phyloP scores from a whole-genome alignment of 768 basidiomycete genomes.

The Goffeauzyma gilvescens region DNA sequence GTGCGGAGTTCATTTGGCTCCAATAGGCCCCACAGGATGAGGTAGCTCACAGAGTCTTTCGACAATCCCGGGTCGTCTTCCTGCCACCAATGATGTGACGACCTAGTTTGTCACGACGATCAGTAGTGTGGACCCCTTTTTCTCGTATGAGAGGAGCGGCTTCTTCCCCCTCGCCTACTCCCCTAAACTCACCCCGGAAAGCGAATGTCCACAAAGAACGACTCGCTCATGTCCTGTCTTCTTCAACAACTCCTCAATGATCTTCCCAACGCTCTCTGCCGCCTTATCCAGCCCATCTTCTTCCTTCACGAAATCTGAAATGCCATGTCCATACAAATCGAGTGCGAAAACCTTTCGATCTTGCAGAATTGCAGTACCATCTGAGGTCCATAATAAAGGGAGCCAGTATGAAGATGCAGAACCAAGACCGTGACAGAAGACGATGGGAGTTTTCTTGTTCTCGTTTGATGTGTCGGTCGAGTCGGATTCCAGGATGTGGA shows the following conservation, averaged over 20 bases:
- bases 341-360: not conserved
- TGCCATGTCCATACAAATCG: conserved; percentile 7
- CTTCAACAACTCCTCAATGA: not conserved
- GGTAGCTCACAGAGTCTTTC: conserved; percentile 4
- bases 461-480: not conserved
- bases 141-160: not conserved
- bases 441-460: conserved; percentile 2
- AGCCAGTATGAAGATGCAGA: conserved; percentile 7
- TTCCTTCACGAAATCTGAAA: not conserved
- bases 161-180: not conserved
- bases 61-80: not conserved
- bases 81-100: conserved; percentile 1
- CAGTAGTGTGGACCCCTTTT: not conserved
- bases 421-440: conserved; percentile 8
- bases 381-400: not conserved
- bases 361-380: not conserved
- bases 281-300: not conserved
- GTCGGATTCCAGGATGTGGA: conserved; percentile 1
- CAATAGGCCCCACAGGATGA: not conserved
- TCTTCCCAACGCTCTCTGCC: not conserved
- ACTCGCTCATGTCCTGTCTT: not conserved
- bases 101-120: not conserved
- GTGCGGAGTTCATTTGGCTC: not conserved
- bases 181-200: conserved; percentile 7
- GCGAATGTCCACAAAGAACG: conserved; percentile 5